Evolutionary conservation across 345 rosid genomes (phyloP).

Genomic region (Erysimum cheiranthoides): DNA sequence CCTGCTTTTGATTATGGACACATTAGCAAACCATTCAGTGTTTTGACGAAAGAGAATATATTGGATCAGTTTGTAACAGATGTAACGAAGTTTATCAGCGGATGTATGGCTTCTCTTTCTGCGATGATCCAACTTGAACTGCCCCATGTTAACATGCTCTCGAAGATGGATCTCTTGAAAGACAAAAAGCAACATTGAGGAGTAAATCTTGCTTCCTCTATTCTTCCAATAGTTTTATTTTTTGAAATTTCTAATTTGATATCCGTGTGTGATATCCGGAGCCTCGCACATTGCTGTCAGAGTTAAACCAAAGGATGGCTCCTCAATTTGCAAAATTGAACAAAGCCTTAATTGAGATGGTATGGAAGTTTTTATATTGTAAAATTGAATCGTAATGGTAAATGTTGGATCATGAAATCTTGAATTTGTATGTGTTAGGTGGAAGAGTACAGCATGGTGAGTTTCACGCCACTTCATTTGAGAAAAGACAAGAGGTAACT

Average conservation of each 20-base stretch:
- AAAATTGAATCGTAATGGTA: too few species aligned
- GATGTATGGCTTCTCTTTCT: conserved; percentile 95
- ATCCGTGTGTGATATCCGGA: conserved; percentile 52
- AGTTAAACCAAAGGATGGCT: conserved; percentile 78
- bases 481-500: conserved; percentile 75
- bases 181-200: conserved; percentile 69
- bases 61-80: conserved; percentile 78
- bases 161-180: conserved; percentile 91
- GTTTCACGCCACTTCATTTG: conserved; percentile 78
- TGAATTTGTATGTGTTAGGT: conserved; percentile 49
- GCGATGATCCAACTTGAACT: conserved; percentile 94
- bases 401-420: neutral
- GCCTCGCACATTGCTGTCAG: conserved; percentile 67
- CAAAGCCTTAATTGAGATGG: conserved; percentile 81
- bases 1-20: too few species aligned
- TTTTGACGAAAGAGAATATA: conserved; percentile 12
- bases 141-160: conserved; percentile 87
- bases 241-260: conserved; percentile 22
- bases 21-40: conserved; percentile 6
- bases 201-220: conserved; percentile 49
- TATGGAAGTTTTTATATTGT: too few species aligned
- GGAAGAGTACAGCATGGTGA: conserved; percentile 88
- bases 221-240: neutral
- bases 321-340: conserved; percentile 81
- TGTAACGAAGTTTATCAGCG: conserved; percentile 91